Base-by-base conservation (phyloP, 2,329 filamentous ascomycete genomes). In the Neonectria punicea region DNA sequence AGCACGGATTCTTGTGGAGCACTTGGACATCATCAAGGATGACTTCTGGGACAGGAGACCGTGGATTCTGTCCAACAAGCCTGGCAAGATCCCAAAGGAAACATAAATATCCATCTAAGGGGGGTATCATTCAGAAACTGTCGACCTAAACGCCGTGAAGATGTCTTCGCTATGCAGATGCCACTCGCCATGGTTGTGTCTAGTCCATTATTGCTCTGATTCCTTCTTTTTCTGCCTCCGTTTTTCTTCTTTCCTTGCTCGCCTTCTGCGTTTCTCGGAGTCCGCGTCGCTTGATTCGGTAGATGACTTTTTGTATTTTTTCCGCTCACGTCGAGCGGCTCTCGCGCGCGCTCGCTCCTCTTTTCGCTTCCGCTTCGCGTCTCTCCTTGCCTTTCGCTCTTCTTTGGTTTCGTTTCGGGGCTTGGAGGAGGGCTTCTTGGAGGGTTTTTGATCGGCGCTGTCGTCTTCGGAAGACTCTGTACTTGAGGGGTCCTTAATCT, bases 1-100 rank as follows among this genome's bases (percentile, higher is more conserved):
- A 79, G 94, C 94, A 1, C 86, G 86, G 56, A 90, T 99, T 50
- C 87, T 93, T 39, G 85, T 97, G 41, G 90, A 94, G 75, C 94
- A 98, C 82, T 81, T 96, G 65, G 96, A 99, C 80, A 92, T 99
- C 73, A 98, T 99, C 80, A 94, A 92, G 73, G 93, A 98, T 79
- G 92, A 93, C 4, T 99, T 99, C 76, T 99, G 96, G 96, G 86
- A 93, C 68, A 86, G 86, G 73, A 86, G 94, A 75, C 94, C 94
- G 2, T 98, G 94, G 93, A 84, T 96, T 61, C 77, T 94, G 58
- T 92, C 90, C 1, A 91, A 91, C 68, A 92, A 89, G 78, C 90
- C 91, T 5, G 91, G 91, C 22, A 91, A 87, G 74, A 83, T 90
- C 71, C 89, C 89, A n/a, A 89, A 88, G 75, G 85, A 89, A 76